phyloP scores from a whole-genome alignment of 2,329 filamentous ascomycete genomes.

The Canariomyces notabilis region DNA sequence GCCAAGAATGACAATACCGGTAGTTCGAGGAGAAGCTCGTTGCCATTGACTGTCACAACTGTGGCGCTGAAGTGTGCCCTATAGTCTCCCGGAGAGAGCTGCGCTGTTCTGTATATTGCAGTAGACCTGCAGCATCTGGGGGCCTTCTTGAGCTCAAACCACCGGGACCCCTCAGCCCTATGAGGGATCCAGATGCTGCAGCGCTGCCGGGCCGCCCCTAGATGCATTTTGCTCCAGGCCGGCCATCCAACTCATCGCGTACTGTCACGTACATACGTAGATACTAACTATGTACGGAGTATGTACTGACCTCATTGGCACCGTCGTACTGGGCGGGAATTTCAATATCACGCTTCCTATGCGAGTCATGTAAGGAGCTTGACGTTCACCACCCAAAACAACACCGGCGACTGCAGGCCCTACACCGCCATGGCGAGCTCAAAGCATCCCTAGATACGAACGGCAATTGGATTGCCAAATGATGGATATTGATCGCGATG shows the following conservation, averaged over 20 bases:
- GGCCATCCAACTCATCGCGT: background rate
- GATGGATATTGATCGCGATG: background rate
- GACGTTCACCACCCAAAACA: background rate
- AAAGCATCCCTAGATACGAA: background rate
- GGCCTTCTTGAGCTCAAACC: background rate
- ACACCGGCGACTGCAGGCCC: background rate
- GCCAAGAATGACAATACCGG: no score
- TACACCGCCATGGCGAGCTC: background rate
- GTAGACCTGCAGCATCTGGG: no score
- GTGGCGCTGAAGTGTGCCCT: no score
- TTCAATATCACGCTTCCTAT: background rate
- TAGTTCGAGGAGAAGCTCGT: no score
- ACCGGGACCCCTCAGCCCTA: conserved; percentile 9
- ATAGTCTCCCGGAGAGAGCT: background rate
- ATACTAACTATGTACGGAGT: no score
- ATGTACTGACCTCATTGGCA: background rate
- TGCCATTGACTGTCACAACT: no score
- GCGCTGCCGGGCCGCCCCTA: background rate
- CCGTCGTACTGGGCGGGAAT: background rate
- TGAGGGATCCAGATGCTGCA: conserved; percentile 7
- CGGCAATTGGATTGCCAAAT: background rate
- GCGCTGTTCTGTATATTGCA: background rate
- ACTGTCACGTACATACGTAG: conserved; percentile 1
- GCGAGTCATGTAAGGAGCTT: conserved; percentile 4
- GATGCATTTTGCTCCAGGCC: conserved; percentile 4